Evolutionary conservation across 179 eudicot genomes (phyloP).

Genomic region (Nepenthes alata): DNA sequence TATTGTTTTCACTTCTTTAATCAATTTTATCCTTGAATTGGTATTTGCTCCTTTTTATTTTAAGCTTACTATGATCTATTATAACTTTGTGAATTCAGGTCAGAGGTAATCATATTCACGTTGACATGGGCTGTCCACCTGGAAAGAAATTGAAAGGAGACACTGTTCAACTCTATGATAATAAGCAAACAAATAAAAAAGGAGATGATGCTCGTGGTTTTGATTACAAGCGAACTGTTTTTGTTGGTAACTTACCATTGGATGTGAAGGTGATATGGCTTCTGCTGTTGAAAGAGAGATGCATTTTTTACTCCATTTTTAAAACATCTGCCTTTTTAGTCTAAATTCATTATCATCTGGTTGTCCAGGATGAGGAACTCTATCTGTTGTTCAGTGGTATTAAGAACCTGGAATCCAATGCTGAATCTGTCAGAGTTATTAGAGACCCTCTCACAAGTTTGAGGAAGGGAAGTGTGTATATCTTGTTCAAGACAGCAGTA

Average conservation of each 20-base stretch:
- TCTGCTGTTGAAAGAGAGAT: background rate
- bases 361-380: constrained; percentile 76
- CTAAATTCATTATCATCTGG: background rate
- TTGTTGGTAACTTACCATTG: constrained; percentile 89
- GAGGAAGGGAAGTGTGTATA: constrained; percentile 89
- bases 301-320: too few species aligned
- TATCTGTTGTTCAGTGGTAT: constrained; percentile 61
- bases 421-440: constrained; percentile 80
- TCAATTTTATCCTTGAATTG: background rate
- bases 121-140: constrained; percentile 98
- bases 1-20: background rate
- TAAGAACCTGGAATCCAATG: constrained; percentile 45
- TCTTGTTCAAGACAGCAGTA: constrained; percentile 86
- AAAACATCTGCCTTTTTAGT: background rate
- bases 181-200: constrained; percentile 54
- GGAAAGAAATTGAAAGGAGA: constrained; percentile 94
- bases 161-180: constrained; percentile 50
- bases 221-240: constrained; percentile 70
- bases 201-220: constrained; percentile 57
- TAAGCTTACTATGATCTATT: too few species aligned
- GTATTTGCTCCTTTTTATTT: too few species aligned
- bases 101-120: constrained; percentile 81
- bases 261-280: constrained; percentile 68
- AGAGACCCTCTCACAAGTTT: constrained; percentile 67
- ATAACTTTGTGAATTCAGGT: constrained; percentile 24